Base-by-base conservation (phyloP, 306 rosid genomes). In the Pyrus pyrifolia region DNA sequence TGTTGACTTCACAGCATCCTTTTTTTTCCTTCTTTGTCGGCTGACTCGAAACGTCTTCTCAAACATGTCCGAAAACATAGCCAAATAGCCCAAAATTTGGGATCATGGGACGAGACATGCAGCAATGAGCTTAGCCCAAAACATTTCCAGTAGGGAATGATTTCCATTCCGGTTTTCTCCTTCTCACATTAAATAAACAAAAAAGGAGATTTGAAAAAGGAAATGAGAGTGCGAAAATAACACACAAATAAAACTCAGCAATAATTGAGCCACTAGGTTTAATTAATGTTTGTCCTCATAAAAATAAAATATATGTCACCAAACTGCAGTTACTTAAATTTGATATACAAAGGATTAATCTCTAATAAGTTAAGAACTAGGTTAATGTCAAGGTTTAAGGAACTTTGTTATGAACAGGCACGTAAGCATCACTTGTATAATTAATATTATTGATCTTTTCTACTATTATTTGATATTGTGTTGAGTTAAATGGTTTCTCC, bases 1-100 rank as follows among this genome's bases (percentile, higher is more conserved):
- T 23, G 66, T 78, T 71, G 77, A 78, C 67, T 71, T 78, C 25
- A 3, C 44, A 6, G 6, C 11, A 3, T 29, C 2, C 13, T n/a
- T 17, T 12, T 62, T 62, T 11, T 71, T 82, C 4, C 70, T 66
- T 23, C 63, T 73, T 70, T 40, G 74, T 79, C 67, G 51, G 68
- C 75, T 66, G 38, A 79, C 40, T 51, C 15, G 38, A 62, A 66
- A 64, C 35, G 44, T 64, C 44, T 64, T 64, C 67, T 61, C 38
- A 61, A 27, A 27, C 4, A 27, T 1, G 67, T 27, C 67, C 21
- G 2, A 27, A 27, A 51, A 17, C 55, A 4, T 8, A 64, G 49
- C 29, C 17, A 4, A 4, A 19, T 4, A 15, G 19, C 65, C 4
- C 21, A 38, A 64, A 3, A n/a, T 4, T 35, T 66, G 49, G 70